phyloP scores from a whole-genome alignment of 805 yeast genomes.

The Suhomyces faveliae region DNA sequence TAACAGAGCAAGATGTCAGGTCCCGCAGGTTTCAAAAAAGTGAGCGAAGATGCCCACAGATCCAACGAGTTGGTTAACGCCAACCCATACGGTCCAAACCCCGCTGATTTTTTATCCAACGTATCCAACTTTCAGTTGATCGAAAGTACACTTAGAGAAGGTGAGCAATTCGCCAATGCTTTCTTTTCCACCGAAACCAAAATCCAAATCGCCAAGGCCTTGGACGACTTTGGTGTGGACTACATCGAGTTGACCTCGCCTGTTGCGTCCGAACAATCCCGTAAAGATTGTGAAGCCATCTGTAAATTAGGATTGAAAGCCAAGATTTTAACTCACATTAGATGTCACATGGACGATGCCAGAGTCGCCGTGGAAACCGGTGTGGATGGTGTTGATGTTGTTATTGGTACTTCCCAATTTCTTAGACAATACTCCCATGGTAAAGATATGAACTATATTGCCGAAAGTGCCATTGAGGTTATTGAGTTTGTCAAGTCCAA shows the following conservation, averaged over 20 bases:
- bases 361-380: slow-evolving; percentile 61
- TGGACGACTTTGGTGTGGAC: slow-evolving; percentile 61
- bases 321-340: slow-evolving; percentile 56
- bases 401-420: slow-evolving; percentile 59
- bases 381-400: slow-evolving; percentile 62
- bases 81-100: slow-evolving; percentile 61
- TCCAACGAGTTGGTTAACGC: slow-evolving; percentile 18
- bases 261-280: slow-evolving; percentile 57
- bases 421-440: slow-evolving; percentile 58
- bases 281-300: slow-evolving; percentile 57
- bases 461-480: slow-evolving; percentile 56
- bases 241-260: slow-evolving; percentile 61
- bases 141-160: slow-evolving; percentile 61
- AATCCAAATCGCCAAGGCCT: slow-evolving; percentile 57
- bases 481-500: slow-evolving; percentile 60
- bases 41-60: slow-evolving; percentile 33
- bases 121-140: slow-evolving; percentile 53
- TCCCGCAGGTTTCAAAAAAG: slow-evolving; percentile 36
- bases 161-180: slow-evolving; percentile 65
- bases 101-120: slow-evolving; percentile 55
- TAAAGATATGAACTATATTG: slow-evolving; percentile 59
- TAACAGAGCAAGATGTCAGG: slow-evolving; percentile 20
- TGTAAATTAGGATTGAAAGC: slow-evolving; percentile 60
- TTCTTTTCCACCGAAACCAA: slow-evolving; percentile 56
- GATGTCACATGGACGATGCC: slow-evolving; percentile 64